Base-by-base conservation (phyloP, 345 rosid species). In the Abelmoschus esculentus region DNA sequence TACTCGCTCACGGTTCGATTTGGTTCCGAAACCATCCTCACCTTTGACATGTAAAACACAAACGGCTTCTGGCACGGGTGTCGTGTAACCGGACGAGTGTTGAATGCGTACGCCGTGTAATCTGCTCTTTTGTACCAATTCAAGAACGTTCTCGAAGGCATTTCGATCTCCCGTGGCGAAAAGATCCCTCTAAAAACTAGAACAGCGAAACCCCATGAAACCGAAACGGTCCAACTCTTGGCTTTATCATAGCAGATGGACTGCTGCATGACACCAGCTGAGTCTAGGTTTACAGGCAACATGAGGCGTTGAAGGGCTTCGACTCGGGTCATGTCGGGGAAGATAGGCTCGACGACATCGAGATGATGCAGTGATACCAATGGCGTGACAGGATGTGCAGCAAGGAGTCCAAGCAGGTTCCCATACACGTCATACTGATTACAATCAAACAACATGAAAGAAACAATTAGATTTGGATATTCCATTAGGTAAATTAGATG, bases 121-220 rank as follows among this genome's bases (percentile, higher is more conserved):
- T 90, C 98, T 0, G 96, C 93, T 82, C 79, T 82, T 75, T 80
- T 86, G 79, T 95, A 90, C 99, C 99, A 95, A 72, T 95, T 95
- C 78, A 91, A 83, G 82, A 95, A 95, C 1, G 99, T 95, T 75
- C 99, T 82, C 0, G 98, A 80, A 15, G 99, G 98, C 99, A 90
- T 91, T 79, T 95, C 99, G 44, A 95, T 87, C 80, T 95, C 99
- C 0, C 99, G 81, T 0, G 99, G 96, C 0, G 99, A 95, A 67
- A 91, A 83, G 0, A 86, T 61, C 17, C 99, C 98, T 0, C 99
- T 84, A 69, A 90, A 89, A 36, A 95, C 72, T 26, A 88, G 99
- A 72, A 95, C 87, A 0, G 96, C 90, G 17, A 81, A 95, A 6
- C 99, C 99, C 99, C 99, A 95, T 0, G 99, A 95, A 47, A 95